These are phyloP conservation scores for Yarrowia sp. DNA, from an alignment of 805 yeast species.

Conservation along the genomic window DNA sequence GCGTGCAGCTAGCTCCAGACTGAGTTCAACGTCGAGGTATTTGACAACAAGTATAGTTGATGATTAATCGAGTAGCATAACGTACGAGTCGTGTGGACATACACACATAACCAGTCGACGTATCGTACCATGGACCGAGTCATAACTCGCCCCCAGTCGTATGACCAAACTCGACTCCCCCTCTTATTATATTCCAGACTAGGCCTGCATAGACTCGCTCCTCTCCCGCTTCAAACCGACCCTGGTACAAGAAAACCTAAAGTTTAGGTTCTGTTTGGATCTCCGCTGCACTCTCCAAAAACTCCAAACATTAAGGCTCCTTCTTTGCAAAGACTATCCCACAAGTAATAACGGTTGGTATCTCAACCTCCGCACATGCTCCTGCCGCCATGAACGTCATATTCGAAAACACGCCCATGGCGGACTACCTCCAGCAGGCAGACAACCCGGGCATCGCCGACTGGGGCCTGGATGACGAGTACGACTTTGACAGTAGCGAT, in stretches of 20 bases:
- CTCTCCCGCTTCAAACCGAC: conserved; percentile 8
- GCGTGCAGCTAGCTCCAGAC: conserved; percentile 12
- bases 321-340: background rate
- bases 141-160: background rate
- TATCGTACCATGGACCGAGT: background rate
- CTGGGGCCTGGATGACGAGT: conserved; percentile 49
- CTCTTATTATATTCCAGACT: background rate
- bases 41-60: background rate
- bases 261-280: conserved; percentile 27
- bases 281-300: conserved; percentile 31
- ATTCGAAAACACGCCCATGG: conserved; percentile 49
- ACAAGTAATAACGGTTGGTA: no score
- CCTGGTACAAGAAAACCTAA: background rate
- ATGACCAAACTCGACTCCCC: background rate
- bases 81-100: no score
- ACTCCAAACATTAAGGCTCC: conserved; percentile 29
- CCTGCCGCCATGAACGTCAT: conserved; percentile 40
- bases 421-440: conserved; percentile 45
- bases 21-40: conserved; percentile 23
- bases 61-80: background rate
- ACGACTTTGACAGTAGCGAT: conserved; percentile 37
- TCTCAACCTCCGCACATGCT: conserved; percentile 28
- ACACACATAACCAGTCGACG: no score
- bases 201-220: conserved; percentile 3
- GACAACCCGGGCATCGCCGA: conserved; percentile 46